phyloP scores from a whole-genome alignment of 129 eudicot species.

The Chrysanthemum makinoi region DNA sequence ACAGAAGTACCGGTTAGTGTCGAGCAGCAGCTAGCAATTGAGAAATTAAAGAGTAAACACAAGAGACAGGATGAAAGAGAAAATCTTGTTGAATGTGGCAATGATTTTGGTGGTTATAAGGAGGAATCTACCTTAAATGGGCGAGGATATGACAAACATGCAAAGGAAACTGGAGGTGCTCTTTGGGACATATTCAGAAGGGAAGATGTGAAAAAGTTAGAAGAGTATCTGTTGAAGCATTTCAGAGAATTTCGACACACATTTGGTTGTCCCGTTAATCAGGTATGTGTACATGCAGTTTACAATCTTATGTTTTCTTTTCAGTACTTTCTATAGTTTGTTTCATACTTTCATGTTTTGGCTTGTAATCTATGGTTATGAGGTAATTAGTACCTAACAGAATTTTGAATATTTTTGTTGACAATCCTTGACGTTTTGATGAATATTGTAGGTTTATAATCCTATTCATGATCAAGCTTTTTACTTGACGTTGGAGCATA shows the following conservation, averaged over 20 bases:
- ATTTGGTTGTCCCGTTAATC: not conserved
- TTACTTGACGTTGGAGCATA: slow-evolving; percentile 36
- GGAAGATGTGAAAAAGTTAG: slow-evolving; percentile 60
- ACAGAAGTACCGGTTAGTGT: not conserved
- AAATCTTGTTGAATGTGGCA: too few species aligned
- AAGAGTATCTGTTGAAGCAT: slow-evolving; percentile 54
- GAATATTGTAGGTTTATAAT: slow-evolving; percentile 9
- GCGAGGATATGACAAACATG: not conserved
- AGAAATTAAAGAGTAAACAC: not conserved
- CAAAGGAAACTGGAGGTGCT: slow-evolving; percentile 43
- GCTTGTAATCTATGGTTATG: not conserved
- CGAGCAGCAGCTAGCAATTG: too few species aligned
- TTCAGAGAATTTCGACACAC: slow-evolving; percentile 42
- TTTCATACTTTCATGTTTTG: not conserved
- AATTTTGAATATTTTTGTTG: too few species aligned
- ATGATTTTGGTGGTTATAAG: too few species aligned
- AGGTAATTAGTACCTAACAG: not conserved
- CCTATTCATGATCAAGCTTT: slow-evolving; percentile 77
- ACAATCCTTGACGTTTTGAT: slow-evolving; percentile 1
- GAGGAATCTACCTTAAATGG: too few species aligned
- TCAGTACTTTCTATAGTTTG: not conserved
- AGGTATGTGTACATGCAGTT: slow-evolving; percentile 33
- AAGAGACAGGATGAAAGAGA: not conserved
- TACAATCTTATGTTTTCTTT: not conserved
- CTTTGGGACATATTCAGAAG: slow-evolving; percentile 84